Evolutionary conservation across 306 rosid genomes (phyloP).

Genomic region (Clitoria ternatea): DNA sequence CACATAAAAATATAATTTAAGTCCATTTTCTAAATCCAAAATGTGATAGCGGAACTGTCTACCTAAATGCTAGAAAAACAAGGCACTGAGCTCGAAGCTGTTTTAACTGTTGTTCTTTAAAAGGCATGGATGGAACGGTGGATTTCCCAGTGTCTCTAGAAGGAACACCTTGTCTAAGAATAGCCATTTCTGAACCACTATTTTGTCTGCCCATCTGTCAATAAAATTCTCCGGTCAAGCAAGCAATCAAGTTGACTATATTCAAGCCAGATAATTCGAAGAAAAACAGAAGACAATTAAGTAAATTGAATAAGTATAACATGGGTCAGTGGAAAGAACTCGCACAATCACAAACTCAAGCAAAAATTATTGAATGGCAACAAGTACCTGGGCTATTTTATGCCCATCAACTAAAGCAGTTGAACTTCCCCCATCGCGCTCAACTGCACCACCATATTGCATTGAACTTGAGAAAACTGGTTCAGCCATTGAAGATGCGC

Average conservation of each 20-base stretch:
- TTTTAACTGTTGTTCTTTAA: conserved; percentile 89
- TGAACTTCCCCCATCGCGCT: conserved; percentile 63
- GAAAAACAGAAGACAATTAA: conserved; percentile 14
- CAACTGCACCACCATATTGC: conserved; percentile 55
- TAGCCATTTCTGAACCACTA: conserved; percentile 51
- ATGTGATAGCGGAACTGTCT: conserved; percentile 12
- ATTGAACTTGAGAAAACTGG: conserved; percentile 47
- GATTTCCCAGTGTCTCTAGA: conserved; percentile 86
- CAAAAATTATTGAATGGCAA: background rate
- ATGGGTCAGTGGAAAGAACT: too few relatives aligned
- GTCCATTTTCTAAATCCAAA: conserved; percentile 3
- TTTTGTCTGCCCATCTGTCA: conserved; percentile 71
- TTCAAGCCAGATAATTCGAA: conserved; percentile 3
- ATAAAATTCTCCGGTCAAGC: conserved; percentile 36
- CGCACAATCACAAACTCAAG: conserved; percentile 11
- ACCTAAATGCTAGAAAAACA: conserved; percentile 98
- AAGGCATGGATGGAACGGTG: conserved; percentile 56
- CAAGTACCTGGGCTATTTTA: conserved; percentile 56
- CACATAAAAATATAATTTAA: conserved; percentile 14
- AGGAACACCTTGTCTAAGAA: conserved; percentile 55
- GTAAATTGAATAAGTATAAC: background rate
- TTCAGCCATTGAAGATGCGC: conserved; percentile 51
- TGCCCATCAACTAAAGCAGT: conserved; percentile 50
- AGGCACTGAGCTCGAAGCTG: conserved; percentile 99
- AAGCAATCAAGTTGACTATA: conserved; percentile 26